These are phyloP conservation scores for Hortaea werneckii DNA, from an alignment of 2,329 filamentous ascomycete species.

Conservation along the genomic window DNA sequence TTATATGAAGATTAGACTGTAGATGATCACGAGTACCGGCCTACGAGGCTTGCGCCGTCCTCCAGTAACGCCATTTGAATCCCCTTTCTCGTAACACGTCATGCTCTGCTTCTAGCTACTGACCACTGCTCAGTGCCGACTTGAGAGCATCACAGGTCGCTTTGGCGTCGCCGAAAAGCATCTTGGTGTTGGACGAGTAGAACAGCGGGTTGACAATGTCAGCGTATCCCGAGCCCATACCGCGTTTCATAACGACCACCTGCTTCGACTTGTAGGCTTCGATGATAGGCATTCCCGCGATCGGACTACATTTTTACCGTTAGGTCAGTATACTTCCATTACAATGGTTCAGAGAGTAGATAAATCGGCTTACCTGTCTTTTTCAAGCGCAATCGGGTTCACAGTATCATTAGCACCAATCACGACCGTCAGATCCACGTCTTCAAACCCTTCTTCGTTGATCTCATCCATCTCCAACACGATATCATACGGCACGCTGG, in stretches of 20 bases:
- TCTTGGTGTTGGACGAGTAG: slow-evolving; percentile 53
- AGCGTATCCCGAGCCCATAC: slow-evolving; percentile 80
- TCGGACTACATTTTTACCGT: slow-evolving; percentile 44
- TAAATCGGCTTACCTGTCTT: slow-evolving; percentile 37
- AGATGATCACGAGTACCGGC: too few species aligned
- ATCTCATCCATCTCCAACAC: slow-evolving; percentile 95
- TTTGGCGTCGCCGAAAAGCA: slow-evolving; percentile 88
- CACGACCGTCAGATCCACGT: slow-evolving; percentile 77
- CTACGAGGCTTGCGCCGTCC: too few species aligned
- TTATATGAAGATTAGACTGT: too few species aligned
- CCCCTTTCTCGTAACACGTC: not conserved
- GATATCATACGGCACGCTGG: slow-evolving; percentile 80
- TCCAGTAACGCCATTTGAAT: too few species aligned
- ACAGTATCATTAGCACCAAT: slow-evolving; percentile 91
- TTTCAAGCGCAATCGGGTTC: slow-evolving; percentile 78
- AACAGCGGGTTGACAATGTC: slow-evolving; percentile 89
- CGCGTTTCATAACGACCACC: slow-evolving; percentile 86
- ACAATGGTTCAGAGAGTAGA: too few species aligned
- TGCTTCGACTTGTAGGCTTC: slow-evolving; percentile 93
- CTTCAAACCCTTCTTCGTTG: slow-evolving; percentile 71
- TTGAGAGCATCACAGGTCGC: slow-evolving; percentile 29
- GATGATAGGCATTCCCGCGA: slow-evolving; percentile 86
- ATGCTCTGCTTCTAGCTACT: not conserved
- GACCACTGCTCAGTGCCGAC: slow-evolving; percentile 12
- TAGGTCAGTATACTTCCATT: not conserved